A percentile compares a stretch with the other conserved stretches of the same genome.
Conservation (phyloP, 73 alveolate species). For the Symbiodinium natans region DNA sequence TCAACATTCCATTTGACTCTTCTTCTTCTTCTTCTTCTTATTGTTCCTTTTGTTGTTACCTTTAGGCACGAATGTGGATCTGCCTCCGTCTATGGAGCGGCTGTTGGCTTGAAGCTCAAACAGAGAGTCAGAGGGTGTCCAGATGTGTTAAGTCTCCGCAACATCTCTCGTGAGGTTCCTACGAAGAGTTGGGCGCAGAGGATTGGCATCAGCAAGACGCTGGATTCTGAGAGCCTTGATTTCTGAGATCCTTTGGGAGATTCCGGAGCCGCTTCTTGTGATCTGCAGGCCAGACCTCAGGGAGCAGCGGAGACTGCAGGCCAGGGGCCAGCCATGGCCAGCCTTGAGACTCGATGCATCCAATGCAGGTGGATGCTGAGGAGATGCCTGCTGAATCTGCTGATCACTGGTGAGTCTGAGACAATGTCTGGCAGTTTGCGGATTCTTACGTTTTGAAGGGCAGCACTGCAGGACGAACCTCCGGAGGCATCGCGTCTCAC, state of each 20-base stretch:
- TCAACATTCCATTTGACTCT: too few species aligned
- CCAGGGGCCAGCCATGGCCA: not conserved
- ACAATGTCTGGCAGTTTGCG: not conserved
- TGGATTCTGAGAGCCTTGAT: not conserved
- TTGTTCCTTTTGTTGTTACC: not conserved
- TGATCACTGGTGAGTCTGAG: not conserved
- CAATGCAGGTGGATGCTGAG: not conserved
- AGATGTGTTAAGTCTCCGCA: too few species aligned
- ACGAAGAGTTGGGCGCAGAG: conserved; percentile 91
- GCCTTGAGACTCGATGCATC: not conserved
- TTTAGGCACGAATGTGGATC: conserved; percentile 61
- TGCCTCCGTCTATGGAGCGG: conserved; percentile 88
- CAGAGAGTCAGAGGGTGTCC: too few species aligned
- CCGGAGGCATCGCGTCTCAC: not conserved
- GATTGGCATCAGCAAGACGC: conserved; percentile 81
- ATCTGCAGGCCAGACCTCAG: not conserved
- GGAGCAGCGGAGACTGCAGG: conserved; percentile 37
- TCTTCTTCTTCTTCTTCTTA: too few species aligned
- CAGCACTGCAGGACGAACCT: not conserved
- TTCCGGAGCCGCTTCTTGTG: too few species aligned
- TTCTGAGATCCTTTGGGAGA: too few species aligned
- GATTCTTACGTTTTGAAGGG: too few species aligned
- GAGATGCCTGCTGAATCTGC: not conserved
- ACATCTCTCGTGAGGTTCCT: conserved; percentile 33
- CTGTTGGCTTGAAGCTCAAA: not conserved